Conservation (phyloP, 1,284 basidiomycete species). For the Cutaneotrichosporon daszewskae region DNA sequence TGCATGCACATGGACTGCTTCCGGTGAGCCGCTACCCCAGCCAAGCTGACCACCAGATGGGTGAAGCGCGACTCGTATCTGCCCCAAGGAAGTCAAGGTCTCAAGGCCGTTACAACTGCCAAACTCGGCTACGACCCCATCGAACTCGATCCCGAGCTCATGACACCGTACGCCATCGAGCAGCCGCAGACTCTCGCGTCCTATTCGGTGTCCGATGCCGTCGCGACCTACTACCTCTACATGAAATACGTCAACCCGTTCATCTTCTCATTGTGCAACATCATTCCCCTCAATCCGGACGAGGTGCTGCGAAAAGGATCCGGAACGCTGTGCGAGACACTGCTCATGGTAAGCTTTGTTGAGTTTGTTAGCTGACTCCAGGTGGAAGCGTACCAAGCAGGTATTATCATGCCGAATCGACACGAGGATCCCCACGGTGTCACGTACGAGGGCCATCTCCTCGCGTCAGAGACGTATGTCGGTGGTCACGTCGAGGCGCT, state of each 20-base stretch:
- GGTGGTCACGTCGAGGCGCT: constrained; percentile 98
- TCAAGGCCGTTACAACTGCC: constrained; percentile 95
- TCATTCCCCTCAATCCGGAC: constrained; percentile 94
- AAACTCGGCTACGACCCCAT: constrained; percentile 98
- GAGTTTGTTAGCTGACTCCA: constrained; percentile 43
- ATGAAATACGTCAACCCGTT: constrained; percentile 99
- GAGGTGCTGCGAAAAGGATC: constrained; percentile 94
- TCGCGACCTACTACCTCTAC: constrained; percentile 98
- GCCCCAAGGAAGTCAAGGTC: constrained; percentile 94
- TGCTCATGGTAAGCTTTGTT: constrained; percentile 75
- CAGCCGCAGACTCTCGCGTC: constrained; percentile 92
- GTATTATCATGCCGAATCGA: constrained; percentile 96
- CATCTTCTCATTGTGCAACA: constrained; percentile 99
- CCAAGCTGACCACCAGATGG: constrained; percentile 54
- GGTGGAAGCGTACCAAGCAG: constrained; percentile 89
- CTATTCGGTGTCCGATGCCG: constrained; percentile 99
- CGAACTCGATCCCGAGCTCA: constrained; percentile 95
- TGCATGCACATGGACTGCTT: constrained; percentile 99
- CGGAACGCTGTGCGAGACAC: constrained; percentile 93
- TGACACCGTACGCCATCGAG: constrained; percentile 99
- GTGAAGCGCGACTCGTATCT: constrained; percentile 99
- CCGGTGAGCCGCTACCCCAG: constrained; percentile 50
- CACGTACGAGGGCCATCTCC: constrained; percentile 91
- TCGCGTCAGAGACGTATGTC: constrained; percentile 97
- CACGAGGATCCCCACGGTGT: constrained; percentile 89